Base-by-base conservation (phyloP, 148 eudicot genomes). In the Silene conica region DNA sequence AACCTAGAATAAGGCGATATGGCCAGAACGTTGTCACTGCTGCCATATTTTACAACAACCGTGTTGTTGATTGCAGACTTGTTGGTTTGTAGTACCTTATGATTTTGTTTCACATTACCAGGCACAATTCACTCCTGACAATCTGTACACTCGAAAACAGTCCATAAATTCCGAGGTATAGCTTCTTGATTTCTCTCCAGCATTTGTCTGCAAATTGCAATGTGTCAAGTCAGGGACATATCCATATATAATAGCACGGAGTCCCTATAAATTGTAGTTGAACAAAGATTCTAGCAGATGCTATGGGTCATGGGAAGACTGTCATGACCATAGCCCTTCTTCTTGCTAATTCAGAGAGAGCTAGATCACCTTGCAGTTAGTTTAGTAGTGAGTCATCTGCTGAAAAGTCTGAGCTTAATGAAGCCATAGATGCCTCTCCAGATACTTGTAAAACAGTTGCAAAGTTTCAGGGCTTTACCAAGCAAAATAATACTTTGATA, bases 251-350 rank as follows among this genome's bases (percentile, higher is more conserved):
- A n/a, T n/a, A n/a, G n/a, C n/a, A n/a, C n/a, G n/a, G n/a, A n/a
- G n/a, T n/a, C n/a, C n/a, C n/a, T n/a, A n/a, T n/a, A n/a, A n/a
- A n/a, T n/a, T n/a, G n/a, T n/a, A n/a, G n/a, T n/a, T n/a, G n/a
- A n/a, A n/a, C n/a, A n/a, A n/a, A 95, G 99, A 92, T 95, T 74
- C 80, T 95, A 81, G 99, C 99, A 85, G 99, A 95, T 92, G 87
- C 99, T 75, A 95, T 95, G 99, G 99, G 99, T 78, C 99, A 92
- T 80, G 99, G 99, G 72, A 95, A 95, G 89, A 95, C 99, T 23
- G 91, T 95, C 67, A 95, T 95, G 99, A 92, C 99, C 63, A 86
- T 95, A 81, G 77, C 96, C 60, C 99, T 95, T 70, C 96, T 95
- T 68, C 94, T 95, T 74, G 80, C 86, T 22, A 92, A 83, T 80